Base-by-base conservation (phyloP, 73 alveolate genomes). In the Paramecium biaurelia region DNA sequence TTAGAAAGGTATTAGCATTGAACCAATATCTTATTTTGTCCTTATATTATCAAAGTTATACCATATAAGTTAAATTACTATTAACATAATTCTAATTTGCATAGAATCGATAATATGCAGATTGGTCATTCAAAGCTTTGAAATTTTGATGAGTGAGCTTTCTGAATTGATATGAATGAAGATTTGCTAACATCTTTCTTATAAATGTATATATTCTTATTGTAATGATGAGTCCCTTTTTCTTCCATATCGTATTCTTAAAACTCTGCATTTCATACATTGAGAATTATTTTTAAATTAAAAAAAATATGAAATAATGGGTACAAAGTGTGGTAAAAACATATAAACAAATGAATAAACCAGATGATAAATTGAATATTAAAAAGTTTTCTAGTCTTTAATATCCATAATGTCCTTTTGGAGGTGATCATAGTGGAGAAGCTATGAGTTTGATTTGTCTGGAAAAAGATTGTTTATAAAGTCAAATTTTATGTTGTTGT, bases 371-470 rank as follows among this genome's bases (percentile, higher is more conserved):
- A 45, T 24, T 21, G 34, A 79, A 45, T 26, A 8, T 41, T 8
- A 79, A 79, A 45, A 43, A 47, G 28, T 47, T 79, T 24, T 47
- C 28, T 2, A 45, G 56, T 79, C 42, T 79, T 23, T 6, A 79
- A 45, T 79, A 79, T 47, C 76, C 90, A 14, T 1, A 38, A 23
- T 79, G 90, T 47, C 74, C 70, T 12, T 24, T 79, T 14, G 86
- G 86, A 72, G 86, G 86, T 35, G 86, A 32, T 72, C 90, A 79
- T 24, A 18, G 18, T 24, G 90, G 74, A 24, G 90, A 79, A 45
- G n/a, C 74, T 7, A 30, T 79, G 72, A 79, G 76, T 79, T 79
- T 42, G 32, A 41, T 79, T 26, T 79, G 90, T 79, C 15, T 79
- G 28, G 90, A 79, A 42, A 79, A 79, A 34, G 70, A 79, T 30